Evolutionary conservation across 106 monocot species (phyloP).

Genomic region (Hemerocallis citrina): DNA sequence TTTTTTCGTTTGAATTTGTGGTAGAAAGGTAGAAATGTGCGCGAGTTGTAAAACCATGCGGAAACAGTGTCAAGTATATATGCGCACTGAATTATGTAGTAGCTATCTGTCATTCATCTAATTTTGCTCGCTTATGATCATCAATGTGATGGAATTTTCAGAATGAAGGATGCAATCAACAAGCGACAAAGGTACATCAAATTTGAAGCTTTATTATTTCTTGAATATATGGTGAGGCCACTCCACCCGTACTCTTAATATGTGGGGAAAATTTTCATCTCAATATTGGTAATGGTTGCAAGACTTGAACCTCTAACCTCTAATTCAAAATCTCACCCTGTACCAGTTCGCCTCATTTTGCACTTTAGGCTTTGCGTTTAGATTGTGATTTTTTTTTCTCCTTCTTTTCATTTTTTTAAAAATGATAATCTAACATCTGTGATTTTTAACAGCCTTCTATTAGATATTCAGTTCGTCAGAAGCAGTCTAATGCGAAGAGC

Average conservation of each 20-base stretch:
- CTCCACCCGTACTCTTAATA: too few relatives aligned
- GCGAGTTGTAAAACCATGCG: too few relatives aligned
- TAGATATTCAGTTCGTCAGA: conserved; percentile 7
- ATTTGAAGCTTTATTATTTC: background rate
- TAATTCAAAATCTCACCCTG: background rate
- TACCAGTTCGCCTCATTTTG: background rate
- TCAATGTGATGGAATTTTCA: background rate
- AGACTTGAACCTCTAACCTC: too few relatives aligned
- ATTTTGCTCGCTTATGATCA: background rate
- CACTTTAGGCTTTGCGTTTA: background rate
- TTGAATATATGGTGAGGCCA: background rate
- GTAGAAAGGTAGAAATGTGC: too few relatives aligned
- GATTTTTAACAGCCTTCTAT: background rate
- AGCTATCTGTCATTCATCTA: too few relatives aligned
- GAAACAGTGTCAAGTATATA: too few relatives aligned
- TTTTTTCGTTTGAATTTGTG: too few relatives aligned
- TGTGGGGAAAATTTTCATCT: too few relatives aligned
- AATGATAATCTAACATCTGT: background rate
- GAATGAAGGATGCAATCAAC: background rate
- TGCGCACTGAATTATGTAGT: too few relatives aligned
- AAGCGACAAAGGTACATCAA: background rate
- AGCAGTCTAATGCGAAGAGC: background rate
- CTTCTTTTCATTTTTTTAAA: background rate
- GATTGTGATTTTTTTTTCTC: background rate
- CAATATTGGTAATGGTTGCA: too few relatives aligned